A percentile compares a stretch with the other conserved stretches of the same genome.
Conservation (phyloP, 1,139 yeast species). For the Candida smagusa region DNA sequence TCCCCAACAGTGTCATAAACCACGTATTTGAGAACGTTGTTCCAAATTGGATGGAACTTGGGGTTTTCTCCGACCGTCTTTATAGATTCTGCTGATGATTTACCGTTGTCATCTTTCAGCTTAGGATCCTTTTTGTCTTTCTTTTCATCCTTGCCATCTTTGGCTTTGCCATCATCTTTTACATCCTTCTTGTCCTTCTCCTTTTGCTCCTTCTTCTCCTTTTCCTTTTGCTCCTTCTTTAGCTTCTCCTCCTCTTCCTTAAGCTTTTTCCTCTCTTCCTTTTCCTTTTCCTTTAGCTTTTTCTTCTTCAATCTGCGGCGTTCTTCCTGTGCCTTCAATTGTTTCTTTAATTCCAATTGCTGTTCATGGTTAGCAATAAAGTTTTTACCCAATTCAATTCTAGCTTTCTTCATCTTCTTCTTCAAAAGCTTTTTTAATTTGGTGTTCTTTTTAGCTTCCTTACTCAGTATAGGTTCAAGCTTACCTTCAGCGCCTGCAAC, state of each 20-base stretch:
- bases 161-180: constrained; percentile 2
- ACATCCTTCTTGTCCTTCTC: constrained; percentile 1
- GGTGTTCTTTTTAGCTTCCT: constrained; percentile 21
- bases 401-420: constrained; percentile 24
- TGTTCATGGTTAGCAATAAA: constrained; percentile 25
- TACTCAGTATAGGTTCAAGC: constrained; percentile 4
- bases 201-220: not conserved
- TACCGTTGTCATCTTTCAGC: constrained; percentile 3
- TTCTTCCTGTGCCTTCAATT: constrained; percentile 13
- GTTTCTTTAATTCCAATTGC: constrained; percentile 18
- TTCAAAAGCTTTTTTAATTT: constrained; percentile 25
- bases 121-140: constrained; percentile 1
- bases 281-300: constrained; percentile 3
- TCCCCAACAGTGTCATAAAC: constrained; percentile 21
- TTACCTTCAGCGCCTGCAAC: constrained; percentile 8
- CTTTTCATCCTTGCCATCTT: not conserved
- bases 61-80: constrained; percentile 14
- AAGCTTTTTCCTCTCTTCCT: constrained; percentile 3
- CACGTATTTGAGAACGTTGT: constrained; percentile 36
- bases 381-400: constrained; percentile 32
- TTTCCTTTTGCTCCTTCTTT: not conserved
- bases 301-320: constrained; percentile 3
- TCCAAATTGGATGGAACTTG: constrained; percentile 38
- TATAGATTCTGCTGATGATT: not conserved
- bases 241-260: constrained; percentile 1